phyloP scores from a whole-genome alignment of 108 stramenopile species.

The Heterococcus sp. region DNA sequence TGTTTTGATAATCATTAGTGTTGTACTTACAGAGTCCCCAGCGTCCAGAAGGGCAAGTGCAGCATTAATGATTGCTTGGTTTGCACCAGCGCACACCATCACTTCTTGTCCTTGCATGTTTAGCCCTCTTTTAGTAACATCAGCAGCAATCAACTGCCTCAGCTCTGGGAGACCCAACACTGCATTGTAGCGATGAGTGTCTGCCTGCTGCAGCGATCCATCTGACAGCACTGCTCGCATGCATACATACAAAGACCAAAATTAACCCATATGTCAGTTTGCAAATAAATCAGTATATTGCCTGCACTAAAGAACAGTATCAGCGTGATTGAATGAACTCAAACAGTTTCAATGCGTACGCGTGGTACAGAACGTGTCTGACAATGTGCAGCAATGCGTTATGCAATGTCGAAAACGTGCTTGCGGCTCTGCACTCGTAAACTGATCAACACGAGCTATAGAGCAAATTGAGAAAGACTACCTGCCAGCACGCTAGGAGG shows the following conservation, averaged over 20 bases:
- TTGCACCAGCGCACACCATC: constrained; percentile 88
- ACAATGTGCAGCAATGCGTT: neutral
- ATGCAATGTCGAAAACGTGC: neutral
- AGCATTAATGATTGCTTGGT: constrained; percentile 84
- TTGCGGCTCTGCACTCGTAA: too few relatives aligned
- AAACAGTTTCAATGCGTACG: too few relatives aligned
- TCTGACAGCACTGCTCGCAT: neutral
- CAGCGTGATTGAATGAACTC: too few relatives aligned
- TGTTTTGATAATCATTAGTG: too few relatives aligned
- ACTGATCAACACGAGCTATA: too few relatives aligned
- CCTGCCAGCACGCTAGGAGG: constrained; percentile 18
- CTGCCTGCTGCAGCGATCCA: neutral
- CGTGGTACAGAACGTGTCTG: neutral
- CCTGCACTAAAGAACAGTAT: too few relatives aligned
- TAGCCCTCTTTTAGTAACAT: constrained; percentile 24
- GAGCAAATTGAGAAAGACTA: neutral
- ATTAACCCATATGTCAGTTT: neutral
- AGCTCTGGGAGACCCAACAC: constrained; percentile 23
- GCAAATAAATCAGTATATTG: neutral
- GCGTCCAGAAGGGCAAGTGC: constrained; percentile 70
- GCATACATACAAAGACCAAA: neutral
- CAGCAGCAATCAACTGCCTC: constrained; percentile 9
- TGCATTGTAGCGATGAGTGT: constrained; percentile 32
- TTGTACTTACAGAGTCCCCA: constrained; percentile 65
- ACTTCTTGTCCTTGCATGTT: constrained; percentile 49